Evolutionary conservation across 2,329 filamentous ascomycete genomes (phyloP), one percentile per base, ranked within the genome.

Genomic region (Hymenoscyphus albidus): DNA sequence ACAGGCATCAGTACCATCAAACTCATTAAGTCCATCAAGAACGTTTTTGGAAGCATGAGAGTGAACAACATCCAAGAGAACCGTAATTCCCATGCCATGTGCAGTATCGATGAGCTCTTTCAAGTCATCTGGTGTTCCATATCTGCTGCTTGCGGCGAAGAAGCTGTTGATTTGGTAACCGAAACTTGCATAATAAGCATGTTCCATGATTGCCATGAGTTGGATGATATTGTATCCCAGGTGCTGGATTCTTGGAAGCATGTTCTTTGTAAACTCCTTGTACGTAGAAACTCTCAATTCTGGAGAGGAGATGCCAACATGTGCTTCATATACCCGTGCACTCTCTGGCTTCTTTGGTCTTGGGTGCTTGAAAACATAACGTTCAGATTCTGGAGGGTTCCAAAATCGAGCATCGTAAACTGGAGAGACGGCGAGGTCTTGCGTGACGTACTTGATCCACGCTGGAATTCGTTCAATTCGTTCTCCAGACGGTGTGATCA

Each of bases 121-220:
- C 70, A 99, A 82, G 44, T 98, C 95, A 74, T 99, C 95, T 0
- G 95, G 95, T 0, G 88, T 85, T 54, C 95, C 95, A 75, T 97
- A 99, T 68, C 95, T 88, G 77, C 94, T 98, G 78, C 93, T 97
- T 13, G 94, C 93, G 35, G 95, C 95, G 73, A 98, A 99, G 82
- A 99, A 99, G 78, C 91, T 97, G 81, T 98, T 99, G 79, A 99
- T 87, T 78, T 99, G 95, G 78, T 99, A 99, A 58, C 95, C 95
- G 73, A 99, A 99, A 75, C 94, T 98, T 73, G 95, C 95, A 77
- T 99, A 99, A 82, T 99, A 99, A 59, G 95, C 95, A 78, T 99
- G 95, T 76, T 99, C 95, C 94, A 99, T 99, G 75, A 99, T 84
- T 57, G 95, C 95, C 95, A 99, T 99, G 69, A 99, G 83, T 77